phyloP scores from a whole-genome alignment of 2,329 filamentous ascomycete genomes.

The Lasiodiplodia citricola region DNA sequence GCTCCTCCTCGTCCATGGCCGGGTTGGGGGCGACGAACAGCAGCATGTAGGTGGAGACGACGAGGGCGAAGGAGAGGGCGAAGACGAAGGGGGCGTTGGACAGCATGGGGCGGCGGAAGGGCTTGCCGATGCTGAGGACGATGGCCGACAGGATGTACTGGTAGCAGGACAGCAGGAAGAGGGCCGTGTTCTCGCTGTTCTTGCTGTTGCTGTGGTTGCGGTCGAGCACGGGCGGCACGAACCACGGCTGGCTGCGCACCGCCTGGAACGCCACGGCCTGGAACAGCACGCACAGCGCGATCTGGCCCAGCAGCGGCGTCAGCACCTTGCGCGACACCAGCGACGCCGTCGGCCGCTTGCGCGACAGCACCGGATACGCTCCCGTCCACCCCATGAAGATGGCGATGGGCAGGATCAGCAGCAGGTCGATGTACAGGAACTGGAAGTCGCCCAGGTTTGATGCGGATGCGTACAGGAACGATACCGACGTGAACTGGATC shows the following conservation, averaged over 20 bases:
- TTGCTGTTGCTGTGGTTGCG: constrained; percentile 81
- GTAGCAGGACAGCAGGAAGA: constrained; percentile 91
- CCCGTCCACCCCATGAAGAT: constrained; percentile 99
- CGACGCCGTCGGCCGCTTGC: constrained; percentile 88
- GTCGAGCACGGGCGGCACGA: constrained; percentile 77
- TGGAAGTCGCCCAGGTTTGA: constrained; percentile 98
- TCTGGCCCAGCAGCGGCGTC: constrained; percentile 86
- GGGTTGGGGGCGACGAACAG: constrained; percentile 61
- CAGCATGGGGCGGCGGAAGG: constrained; percentile 80
- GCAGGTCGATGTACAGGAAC: constrained; percentile 93
- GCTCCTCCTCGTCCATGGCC: background rate
- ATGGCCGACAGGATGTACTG: constrained; percentile 93
- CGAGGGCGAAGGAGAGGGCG: constrained; percentile 72
- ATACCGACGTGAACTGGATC: constrained; percentile 98
- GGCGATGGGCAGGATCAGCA: constrained; percentile 91
- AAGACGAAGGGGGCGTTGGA: constrained; percentile 62
- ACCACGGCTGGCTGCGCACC: constrained; percentile 83
- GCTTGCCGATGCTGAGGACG: constrained; percentile 87
- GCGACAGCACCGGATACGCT: constrained; percentile 75
- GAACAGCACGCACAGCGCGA: constrained; percentile 76
- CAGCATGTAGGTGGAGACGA: constrained; percentile 79
- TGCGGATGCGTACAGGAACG: constrained; percentile 91
- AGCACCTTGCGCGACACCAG: constrained; percentile 92
- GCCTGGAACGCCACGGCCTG: constrained; percentile 76
- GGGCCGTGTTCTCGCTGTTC: constrained; percentile 90